Base-by-base conservation (phyloP, 225 moss, liverwort and hornwort genomes). In the Polytrichum commune region DNA sequence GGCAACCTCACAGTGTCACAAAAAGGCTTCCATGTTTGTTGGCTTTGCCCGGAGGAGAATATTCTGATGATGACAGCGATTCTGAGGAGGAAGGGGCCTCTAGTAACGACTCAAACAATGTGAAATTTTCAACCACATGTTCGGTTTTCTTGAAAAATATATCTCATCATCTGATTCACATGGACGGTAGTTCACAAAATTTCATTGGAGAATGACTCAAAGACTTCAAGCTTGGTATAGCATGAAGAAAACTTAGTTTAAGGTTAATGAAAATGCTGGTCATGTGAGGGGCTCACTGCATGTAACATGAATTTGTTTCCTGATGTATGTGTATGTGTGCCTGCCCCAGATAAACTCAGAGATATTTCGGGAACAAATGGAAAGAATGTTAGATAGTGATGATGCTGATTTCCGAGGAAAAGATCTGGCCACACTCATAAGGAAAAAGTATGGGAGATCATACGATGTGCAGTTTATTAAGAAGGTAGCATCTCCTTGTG, bases 381-480 rank as follows among this genome's bases (percentile, higher is more conserved):
- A 98, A 83, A 83, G 84, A 73, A 98, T 98, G 97, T 66, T 98
- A 64, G 85, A 79, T 64, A 91, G 79, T 66, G 93, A 93, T 69
- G 92, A 97, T 79, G 90, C 90, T 68, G 85, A 88, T 54, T 98
- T 98, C 82, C 87, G 91, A 79, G 97, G 97, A 67, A 98, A 93
- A 77, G 97, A 98, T 83, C 78, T 98, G 74, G 97, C 97, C 27
- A 90, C 86, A 71, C 76, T 98, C 29, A 88, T 98, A 72, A 83
- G 97, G 73, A 92, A 92, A 76, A 98, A 98, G 65, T 98, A 98
- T 72, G 97, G 97, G 62, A 90, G 95, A 81, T 98, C 97, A 18
- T 98, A 98, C 68, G 97, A 98, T 69, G 97, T 98, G 77, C 94
- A 83, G 76, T 90, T 98, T 35, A 91, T 98, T 32, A 98, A 98